phyloP scores from a whole-genome alignment of 1,139 yeast genomes.

The Yamadazyma aaseri region DNA sequence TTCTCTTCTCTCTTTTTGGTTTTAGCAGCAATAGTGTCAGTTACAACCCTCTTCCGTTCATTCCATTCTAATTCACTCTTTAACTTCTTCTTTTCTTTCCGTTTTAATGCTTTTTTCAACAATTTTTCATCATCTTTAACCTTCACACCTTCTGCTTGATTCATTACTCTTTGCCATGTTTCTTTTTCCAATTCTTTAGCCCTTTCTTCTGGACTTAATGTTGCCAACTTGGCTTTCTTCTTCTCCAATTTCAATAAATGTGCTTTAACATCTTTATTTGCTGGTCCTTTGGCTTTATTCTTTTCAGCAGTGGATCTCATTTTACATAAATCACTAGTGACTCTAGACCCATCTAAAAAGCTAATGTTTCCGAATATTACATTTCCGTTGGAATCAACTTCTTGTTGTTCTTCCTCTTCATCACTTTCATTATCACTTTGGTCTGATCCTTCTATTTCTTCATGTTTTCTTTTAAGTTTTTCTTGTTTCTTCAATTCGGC shows the following conservation, averaged over 20 bases:
- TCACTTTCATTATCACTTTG: constrained; percentile 36
- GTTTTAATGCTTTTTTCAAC: constrained; percentile 79
- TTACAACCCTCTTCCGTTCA: constrained; percentile 78
- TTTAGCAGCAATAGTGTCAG: constrained; percentile 70
- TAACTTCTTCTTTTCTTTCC: constrained; percentile 76
- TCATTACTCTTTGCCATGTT: constrained; percentile 81
- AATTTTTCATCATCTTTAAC: constrained; percentile 87
- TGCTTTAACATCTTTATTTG: constrained; percentile 80
- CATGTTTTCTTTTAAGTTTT: constrained; percentile 37
- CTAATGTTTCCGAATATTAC: constrained; percentile 80
- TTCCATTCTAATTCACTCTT: constrained; percentile 85
- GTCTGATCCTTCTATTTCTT: constrained; percentile 26
- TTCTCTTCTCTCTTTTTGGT: constrained; percentile 89
- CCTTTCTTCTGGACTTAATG: constrained; percentile 64
- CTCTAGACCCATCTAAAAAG: constrained; percentile 77
- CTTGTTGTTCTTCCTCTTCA: constrained; percentile 38
- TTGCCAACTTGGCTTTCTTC: constrained; percentile 63
- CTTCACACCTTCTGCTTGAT: constrained; percentile 87
- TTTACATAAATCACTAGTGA: constrained; percentile 71
- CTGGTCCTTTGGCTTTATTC: constrained; percentile 73
- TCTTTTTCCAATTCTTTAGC: constrained; percentile 64
- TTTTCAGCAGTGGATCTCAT: constrained; percentile 52
- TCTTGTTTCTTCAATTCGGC: constrained; percentile 40
- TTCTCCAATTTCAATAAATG: constrained; percentile 75
- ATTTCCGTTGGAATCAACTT: constrained; percentile 33